Percentiles rank a stretch among this genome's conserved stretches.
Conservation (phyloP, 345 rosid genomes). For the Arabis alpina region DNA sequence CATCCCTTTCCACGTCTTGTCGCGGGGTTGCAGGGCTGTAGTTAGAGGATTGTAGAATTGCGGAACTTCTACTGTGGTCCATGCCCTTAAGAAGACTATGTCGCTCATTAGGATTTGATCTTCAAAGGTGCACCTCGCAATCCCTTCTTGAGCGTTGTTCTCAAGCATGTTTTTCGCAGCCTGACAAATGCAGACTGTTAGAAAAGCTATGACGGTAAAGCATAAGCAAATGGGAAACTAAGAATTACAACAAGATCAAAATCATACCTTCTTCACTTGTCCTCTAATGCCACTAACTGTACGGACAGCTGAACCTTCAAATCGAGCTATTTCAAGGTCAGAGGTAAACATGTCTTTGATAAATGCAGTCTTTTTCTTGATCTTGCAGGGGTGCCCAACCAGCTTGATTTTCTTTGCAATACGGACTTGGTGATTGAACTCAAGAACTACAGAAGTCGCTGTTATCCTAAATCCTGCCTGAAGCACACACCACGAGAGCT, state of each 20-base stretch:
- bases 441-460: constrained; percentile 76
- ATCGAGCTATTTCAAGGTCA: constrained; percentile 89
- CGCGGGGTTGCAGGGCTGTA: constrained; percentile 86
- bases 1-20: constrained; percentile 86
- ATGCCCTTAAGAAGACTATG: constrained; percentile 81
- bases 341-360: constrained; percentile 93
- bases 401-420: constrained; percentile 85
- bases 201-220: background rate
- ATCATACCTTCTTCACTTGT: constrained; percentile 81
- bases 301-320: constrained; percentile 79
- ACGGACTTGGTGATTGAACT: constrained; percentile 80
- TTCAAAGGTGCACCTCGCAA: constrained; percentile 97
- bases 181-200: constrained; percentile 43
- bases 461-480: constrained; percentile 86
- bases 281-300: constrained; percentile 98
- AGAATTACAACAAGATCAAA: constrained; percentile 18
- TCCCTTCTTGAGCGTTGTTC: constrained; percentile 75
- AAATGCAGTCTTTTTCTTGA: constrained; percentile 87
- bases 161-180: constrained; percentile 85
- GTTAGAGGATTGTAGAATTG: constrained; percentile 78
- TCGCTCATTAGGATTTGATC: constrained; percentile 91
- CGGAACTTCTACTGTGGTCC: constrained; percentile 83
- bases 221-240: background rate
- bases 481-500: constrained; percentile 39
- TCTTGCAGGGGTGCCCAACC: constrained; percentile 90